These are phyloP conservation scores for Silene noctiflora DNA, from an alignment of 179 eudicot species.

Conservation along the genomic window DNA sequence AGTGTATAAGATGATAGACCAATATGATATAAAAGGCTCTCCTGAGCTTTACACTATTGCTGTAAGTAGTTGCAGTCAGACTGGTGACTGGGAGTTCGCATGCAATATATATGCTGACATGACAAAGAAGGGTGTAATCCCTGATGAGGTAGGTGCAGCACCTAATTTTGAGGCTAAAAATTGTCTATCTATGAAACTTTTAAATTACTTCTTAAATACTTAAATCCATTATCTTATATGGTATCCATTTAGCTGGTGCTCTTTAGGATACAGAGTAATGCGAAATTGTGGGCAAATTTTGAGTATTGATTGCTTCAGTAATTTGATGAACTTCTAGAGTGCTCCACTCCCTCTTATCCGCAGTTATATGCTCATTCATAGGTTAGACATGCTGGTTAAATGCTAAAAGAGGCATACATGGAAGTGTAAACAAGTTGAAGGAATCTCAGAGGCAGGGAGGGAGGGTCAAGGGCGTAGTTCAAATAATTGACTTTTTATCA, in stretches of 20 bases:
- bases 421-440: too few relatives aligned
- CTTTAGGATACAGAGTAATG: background rate
- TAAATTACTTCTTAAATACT: background rate
- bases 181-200: background rate
- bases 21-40: slow-evolving; percentile 76
- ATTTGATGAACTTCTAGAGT: background rate
- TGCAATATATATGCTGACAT: slow-evolving; percentile 77
- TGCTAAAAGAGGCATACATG: too few relatives aligned
- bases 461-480: too few relatives aligned
- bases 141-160: slow-evolving; percentile 71
- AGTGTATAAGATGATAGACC: slow-evolving; percentile 69
- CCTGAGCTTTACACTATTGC: slow-evolving; percentile 98
- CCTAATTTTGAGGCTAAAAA: background rate
- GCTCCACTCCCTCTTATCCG: background rate
- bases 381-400: too few relatives aligned
- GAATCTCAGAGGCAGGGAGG: too few relatives aligned
- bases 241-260: background rate
- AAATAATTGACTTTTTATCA: too few relatives aligned
- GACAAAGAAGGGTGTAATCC: slow-evolving; percentile 71
- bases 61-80: slow-evolving; percentile 78
- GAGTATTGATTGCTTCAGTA: background rate
- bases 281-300: background rate
- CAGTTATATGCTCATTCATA: too few relatives aligned
- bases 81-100: slow-evolving; percentile 93
- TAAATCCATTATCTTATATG: background rate